Evolutionary conservation across 768 basidiomycete genomes (phyloP).

Genomic region (Panaeolus cyanescens): DNA sequence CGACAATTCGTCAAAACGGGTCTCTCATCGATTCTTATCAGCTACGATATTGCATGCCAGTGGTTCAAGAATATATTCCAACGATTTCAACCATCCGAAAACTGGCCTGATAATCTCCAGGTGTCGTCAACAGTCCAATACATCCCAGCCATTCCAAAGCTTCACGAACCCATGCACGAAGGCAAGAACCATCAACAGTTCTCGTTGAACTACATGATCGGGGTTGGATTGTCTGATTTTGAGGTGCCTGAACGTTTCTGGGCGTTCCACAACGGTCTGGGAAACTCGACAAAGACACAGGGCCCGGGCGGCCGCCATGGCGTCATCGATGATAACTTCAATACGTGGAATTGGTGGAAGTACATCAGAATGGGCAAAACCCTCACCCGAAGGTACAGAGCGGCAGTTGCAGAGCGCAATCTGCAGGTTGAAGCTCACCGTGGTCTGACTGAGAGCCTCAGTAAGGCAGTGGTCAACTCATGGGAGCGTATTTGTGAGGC

Average conservation of each 20-base stretch:
- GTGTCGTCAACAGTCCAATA: conserved; percentile 2
- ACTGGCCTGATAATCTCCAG: conserved; percentile 1
- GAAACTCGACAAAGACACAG: conserved; percentile 12
- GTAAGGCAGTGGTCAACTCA: neutral
- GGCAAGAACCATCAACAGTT: conserved; percentile 19
- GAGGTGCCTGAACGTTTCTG: conserved; percentile 31
- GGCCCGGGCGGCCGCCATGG: conserved; percentile 8
- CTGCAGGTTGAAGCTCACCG: conserved; percentile 1
- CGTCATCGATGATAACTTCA: conserved; percentile 11
- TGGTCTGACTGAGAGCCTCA: conserved; percentile 4
- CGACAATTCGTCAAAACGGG: neutral
- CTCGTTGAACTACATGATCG: conserved; percentile 26
- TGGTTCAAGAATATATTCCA: conserved; percentile 23
- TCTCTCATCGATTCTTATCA: conserved; percentile 6
- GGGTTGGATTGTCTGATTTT: conserved; percentile 27
- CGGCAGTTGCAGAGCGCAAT: conserved; percentile 10
- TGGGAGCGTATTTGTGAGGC: conserved; percentile 10
- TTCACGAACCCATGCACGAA: conserved; percentile 31
- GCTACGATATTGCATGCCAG: conserved; percentile 36
- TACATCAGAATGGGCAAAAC: conserved; percentile 10
- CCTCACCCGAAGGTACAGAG: conserved; percentile 2
- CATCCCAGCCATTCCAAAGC: conserved; percentile 25
- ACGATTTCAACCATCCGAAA: conserved; percentile 10
- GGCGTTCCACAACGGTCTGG: conserved; percentile 7
- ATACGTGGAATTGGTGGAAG: conserved; percentile 13